These are phyloP conservation scores for Exserohilum turcica DNA, from an alignment of 2,329 filamentous ascomycete genomes.

Conservation along the genomic window DNA sequence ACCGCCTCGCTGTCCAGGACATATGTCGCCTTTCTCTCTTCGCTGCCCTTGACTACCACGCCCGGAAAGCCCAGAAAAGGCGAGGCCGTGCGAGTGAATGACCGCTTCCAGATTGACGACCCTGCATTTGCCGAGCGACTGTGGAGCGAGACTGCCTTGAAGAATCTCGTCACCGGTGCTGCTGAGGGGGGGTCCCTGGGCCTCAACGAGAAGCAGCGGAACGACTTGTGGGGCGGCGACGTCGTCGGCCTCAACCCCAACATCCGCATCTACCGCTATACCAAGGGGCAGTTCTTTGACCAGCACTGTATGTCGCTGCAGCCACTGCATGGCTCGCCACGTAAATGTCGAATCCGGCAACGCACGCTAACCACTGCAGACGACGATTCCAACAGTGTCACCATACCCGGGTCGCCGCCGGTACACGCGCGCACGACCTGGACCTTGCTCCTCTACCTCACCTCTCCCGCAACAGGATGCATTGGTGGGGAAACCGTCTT, in stretches of 20 bases:
- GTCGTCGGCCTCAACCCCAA: conserved; percentile 85
- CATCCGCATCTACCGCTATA: conserved; percentile 87
- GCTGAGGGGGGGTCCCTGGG: conserved; percentile 41
- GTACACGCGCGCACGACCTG: conserved; percentile 76
- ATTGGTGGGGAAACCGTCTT: conserved; percentile 90
- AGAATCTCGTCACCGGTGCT: conserved; percentile 57
- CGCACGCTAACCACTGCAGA: conserved; percentile 52
- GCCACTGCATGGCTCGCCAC: not conserved
- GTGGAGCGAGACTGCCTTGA: conserved; percentile 78
- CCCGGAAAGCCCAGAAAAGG: conserved; percentile 78
- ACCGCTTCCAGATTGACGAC: conserved; percentile 84
- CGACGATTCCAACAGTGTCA: conserved; percentile 81
- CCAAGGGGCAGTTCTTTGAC: conserved; percentile 86
- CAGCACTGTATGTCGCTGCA: conserved; percentile 73
- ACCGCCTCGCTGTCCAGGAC: conserved; percentile 74
- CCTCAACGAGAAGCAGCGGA: conserved; percentile 40
- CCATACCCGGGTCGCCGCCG: conserved; percentile 52
- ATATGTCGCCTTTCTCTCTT: conserved; percentile 74
- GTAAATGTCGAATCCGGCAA: not conserved
- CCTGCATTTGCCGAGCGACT: conserved; percentile 72
- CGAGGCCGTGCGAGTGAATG: conserved; percentile 84
- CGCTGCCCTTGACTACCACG: conserved; percentile 75
- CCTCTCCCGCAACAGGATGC: conserved; percentile 74
- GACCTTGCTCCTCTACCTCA: conserved; percentile 89
- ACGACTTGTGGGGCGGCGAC: conserved; percentile 73